Conservation (phyloP, 2,329 filamentous ascomycete genomes). For the Colletotrichum sp. region DNA sequence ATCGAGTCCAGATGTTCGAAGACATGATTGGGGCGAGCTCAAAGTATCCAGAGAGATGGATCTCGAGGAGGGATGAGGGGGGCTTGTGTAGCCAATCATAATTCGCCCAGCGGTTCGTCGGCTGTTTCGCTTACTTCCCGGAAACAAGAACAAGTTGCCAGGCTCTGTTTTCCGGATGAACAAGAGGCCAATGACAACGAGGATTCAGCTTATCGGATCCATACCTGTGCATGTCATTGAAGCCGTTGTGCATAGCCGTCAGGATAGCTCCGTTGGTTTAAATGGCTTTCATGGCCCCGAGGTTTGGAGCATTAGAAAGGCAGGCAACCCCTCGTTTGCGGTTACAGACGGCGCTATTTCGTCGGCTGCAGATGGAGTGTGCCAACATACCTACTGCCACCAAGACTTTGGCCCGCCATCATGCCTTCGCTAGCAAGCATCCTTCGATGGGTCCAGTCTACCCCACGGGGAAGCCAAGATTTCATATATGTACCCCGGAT, state of each 20-base stretch:
- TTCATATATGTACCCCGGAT: background rate
- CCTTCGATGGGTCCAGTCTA: background rate
- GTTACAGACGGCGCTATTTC: background rate
- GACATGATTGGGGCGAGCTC: background rate
- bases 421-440: background rate
- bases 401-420: background rate
- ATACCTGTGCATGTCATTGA: background rate
- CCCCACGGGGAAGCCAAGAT: background rate
- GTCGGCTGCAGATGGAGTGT: background rate
- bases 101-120: background rate
- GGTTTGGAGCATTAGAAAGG: background rate
- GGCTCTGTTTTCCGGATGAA: background rate
- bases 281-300: background rate
- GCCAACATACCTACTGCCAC: background rate
- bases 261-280: background rate
- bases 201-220: background rate
- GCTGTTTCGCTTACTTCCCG: background rate
- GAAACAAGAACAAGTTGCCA: background rate
- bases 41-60: background rate
- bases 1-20: background rate
- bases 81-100: background rate
- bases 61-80: background rate
- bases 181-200: background rate
- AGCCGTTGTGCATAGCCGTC: background rate
- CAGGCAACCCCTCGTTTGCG: background rate